Conservation (phyloP, 768 basidiomycete species). For the Pleurotus sapidus region DNA sequence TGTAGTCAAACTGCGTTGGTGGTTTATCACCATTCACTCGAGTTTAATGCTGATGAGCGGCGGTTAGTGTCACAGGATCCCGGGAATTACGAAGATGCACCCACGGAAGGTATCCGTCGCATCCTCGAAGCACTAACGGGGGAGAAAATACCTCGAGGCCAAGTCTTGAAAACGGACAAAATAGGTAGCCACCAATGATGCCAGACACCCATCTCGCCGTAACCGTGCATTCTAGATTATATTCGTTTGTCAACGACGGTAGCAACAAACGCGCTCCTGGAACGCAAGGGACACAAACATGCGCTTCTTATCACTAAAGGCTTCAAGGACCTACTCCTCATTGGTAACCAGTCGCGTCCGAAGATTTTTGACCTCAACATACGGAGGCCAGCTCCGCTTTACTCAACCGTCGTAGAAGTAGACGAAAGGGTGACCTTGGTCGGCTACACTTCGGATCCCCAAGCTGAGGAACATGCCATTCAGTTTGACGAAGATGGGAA, state of each 20-base stretch:
- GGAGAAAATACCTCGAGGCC: constrained; percentile 61
- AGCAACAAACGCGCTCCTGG: constrained; percentile 93
- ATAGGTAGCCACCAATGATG: constrained; percentile 48
- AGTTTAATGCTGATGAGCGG: background rate
- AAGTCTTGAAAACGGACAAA: constrained; percentile 69
- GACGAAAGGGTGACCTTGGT: constrained; percentile 95
- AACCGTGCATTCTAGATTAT: constrained; percentile 55
- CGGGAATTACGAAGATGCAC: constrained; percentile 85
- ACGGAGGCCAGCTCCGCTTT: constrained; percentile 71
- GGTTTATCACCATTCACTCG: background rate
- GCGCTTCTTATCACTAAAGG: constrained; percentile 90
- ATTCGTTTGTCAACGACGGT: constrained; percentile 93
- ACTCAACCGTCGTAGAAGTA: constrained; percentile 68
- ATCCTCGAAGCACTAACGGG: constrained; percentile 79
- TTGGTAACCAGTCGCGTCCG: constrained; percentile 94
- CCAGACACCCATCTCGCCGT: too few relatives aligned
- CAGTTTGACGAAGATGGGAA: constrained; percentile 74
- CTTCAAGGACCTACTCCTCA: constrained; percentile 87
- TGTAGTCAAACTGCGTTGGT: constrained; percentile 86
- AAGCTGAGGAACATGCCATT: constrained; percentile 71
- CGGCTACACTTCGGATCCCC: constrained; percentile 89
- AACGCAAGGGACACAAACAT: constrained; percentile 91
- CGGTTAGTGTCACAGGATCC: constrained; percentile 83
- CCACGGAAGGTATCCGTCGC: constrained; percentile 89
- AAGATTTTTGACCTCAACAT: constrained; percentile 95